Evolutionary conservation across 257 asterid species (phyloP).

Genomic region (Ehretia macrophylla): DNA sequence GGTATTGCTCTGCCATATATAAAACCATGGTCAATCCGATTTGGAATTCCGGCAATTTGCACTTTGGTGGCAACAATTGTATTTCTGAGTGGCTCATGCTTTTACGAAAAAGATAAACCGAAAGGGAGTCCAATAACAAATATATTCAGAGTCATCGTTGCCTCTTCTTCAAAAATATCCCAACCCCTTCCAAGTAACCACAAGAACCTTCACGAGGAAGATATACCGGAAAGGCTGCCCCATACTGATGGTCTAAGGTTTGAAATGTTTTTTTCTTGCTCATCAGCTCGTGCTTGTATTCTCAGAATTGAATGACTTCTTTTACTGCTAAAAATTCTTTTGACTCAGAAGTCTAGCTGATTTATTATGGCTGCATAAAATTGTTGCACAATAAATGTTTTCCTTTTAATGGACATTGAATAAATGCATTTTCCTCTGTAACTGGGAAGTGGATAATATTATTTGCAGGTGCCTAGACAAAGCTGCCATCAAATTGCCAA

Average conservation of each 20-base stretch:
- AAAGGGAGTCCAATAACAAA: constrained; percentile 37
- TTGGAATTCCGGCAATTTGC: constrained; percentile 52
- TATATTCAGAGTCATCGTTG: constrained; percentile 43
- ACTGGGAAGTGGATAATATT: too few relatives aligned
- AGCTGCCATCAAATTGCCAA: constrained; percentile 44
- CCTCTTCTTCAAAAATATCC: constrained; percentile 26
- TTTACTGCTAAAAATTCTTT: constrained; percentile 2
- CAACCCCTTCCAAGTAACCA: constrained; percentile 17
- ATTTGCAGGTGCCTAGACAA: background rate
- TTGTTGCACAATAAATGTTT: too few relatives aligned
- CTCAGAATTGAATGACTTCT: constrained; percentile 50
- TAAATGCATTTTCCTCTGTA: constrained; percentile 13
- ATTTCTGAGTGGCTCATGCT: constrained; percentile 28
- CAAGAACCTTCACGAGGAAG: constrained; percentile 7
- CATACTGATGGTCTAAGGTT: constrained; percentile 14
- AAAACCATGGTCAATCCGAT: constrained; percentile 44
- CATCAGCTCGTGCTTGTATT: background rate
- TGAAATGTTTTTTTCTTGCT: background rate
- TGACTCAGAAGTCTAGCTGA: too few relatives aligned
- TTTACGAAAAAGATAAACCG: constrained; percentile 9
- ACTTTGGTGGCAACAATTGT: constrained; percentile 27
- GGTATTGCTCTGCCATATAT: constrained; percentile 48
- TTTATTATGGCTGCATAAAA: background rate
- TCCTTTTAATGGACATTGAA: constrained; percentile 1
- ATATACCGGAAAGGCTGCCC: background rate